Percentiles rank a stretch among this genome's conserved stretches.
phyloP scores from a whole-genome alignment of 2,329 filamentous ascomycete species.

The Botryotinia narcissicola region DNA sequence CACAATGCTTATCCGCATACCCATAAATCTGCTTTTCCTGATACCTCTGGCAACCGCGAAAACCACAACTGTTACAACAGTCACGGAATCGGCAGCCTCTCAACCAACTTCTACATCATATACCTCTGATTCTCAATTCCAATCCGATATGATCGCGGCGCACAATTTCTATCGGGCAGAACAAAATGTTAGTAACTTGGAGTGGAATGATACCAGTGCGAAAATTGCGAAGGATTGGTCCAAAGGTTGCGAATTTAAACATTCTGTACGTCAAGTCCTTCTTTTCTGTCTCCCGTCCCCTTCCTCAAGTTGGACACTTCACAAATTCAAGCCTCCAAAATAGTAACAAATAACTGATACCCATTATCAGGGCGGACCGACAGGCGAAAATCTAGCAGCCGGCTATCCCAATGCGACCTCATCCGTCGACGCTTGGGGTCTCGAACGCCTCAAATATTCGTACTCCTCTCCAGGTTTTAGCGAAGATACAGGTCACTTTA shows the following conservation, averaged over 20 bases:
- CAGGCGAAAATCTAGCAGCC: conserved; percentile 72
- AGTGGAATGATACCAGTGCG: conserved; percentile 65
- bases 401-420: conserved; percentile 60
- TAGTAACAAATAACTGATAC: not conserved
- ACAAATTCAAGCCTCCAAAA: conserved; percentile 9
- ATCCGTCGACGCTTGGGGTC: conserved; percentile 65
- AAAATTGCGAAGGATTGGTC: conserved; percentile 53
- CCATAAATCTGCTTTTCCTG: not conserved
- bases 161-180: conserved; percentile 64
- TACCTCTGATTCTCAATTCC: conserved; percentile 43
- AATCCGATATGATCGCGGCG: conserved; percentile 56
- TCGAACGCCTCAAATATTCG: conserved; percentile 57
- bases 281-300: not conserved
- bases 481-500: conserved; percentile 66
- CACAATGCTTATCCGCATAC: not conserved
- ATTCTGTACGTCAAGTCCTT: conserved; percentile 44
- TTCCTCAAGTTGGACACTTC: not conserved
- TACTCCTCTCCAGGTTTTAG: conserved; percentile 56
- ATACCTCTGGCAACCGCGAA: not conserved
- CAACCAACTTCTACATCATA: conserved; percentile 40
- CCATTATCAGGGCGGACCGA: conserved; percentile 52
- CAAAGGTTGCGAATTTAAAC: conserved; percentile 48
- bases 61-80: not conserved
- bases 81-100: not conserved
- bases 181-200: conserved; percentile 58